phyloP scores from a whole-genome alignment of 768 basidiomycete species.

The Trichaptum fuscoviolaceum region DNA sequence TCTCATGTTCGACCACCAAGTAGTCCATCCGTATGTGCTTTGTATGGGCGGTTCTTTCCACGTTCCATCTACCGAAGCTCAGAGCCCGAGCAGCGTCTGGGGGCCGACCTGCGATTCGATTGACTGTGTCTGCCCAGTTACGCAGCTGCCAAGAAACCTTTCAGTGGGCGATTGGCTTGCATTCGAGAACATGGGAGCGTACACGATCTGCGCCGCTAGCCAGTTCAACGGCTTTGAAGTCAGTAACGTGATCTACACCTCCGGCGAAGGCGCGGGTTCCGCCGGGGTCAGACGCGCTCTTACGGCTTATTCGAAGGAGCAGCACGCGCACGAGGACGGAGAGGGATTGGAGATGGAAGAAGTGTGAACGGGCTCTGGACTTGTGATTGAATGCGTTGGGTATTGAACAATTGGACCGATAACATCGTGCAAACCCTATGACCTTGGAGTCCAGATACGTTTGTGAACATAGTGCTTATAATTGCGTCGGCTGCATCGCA shows the following conservation, averaged over 20 bases:
- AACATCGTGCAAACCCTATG: neutral
- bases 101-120: conserved; percentile 98
- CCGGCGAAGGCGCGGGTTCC: conserved; percentile 46
- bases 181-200: conserved; percentile 98
- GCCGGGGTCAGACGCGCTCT: conserved; percentile 51
- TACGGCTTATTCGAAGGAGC: conserved; percentile 40
- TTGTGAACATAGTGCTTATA: neutral
- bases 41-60: conserved; percentile 46
- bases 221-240: conserved; percentile 90
- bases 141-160: conserved; percentile 59
- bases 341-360: neutral
- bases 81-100: conserved; percentile 75
- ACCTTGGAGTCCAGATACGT: neutral
- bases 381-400: neutral
- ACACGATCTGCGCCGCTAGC: conserved; percentile 96
- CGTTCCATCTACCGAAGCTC: conserved; percentile 31
- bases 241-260: conserved; percentile 76
- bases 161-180: conserved; percentile 96
- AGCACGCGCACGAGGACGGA: conserved; percentile 28
- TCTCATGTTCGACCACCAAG: conserved; percentile 96
- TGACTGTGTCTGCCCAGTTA: conserved; percentile 76
- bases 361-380: neutral
- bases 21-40: conserved; percentile 78
- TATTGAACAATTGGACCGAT: conserved; percentile 1
- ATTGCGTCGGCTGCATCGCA: neutral